Evolutionary conservation across 2,329 filamentous ascomycete species (phyloP).

Genomic region (Chrysoporthe puriensis): DNA sequence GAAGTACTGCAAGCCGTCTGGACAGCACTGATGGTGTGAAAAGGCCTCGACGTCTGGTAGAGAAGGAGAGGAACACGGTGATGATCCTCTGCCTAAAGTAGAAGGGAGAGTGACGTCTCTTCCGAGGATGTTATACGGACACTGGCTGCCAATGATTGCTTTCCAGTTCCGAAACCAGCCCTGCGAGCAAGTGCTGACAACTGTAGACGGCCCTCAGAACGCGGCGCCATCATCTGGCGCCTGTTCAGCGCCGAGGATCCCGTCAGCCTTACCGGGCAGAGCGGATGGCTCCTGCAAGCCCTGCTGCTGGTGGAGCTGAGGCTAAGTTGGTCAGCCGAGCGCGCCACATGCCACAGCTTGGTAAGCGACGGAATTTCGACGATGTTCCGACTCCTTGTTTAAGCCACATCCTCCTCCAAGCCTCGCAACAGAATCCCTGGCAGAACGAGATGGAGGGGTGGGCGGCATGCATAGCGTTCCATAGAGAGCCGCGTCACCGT

Average conservation of each 20-base stretch:
- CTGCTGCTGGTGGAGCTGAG: background rate
- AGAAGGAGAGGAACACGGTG: no score
- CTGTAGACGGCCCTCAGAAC: background rate
- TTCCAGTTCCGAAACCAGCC: background rate
- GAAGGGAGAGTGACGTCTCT: background rate
- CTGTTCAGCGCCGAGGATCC: background rate
- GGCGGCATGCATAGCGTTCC: slow-evolving; percentile 7
- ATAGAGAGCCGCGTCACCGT: slow-evolving; percentile 11
- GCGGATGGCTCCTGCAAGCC: background rate
- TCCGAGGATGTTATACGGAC: background rate
- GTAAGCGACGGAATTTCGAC: background rate
- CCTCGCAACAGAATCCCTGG: background rate
- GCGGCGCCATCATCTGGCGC: background rate
- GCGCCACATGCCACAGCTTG: background rate
- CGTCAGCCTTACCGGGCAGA: background rate
- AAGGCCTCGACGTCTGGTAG: no score
- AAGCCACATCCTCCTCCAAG: background rate
- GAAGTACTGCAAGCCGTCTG: no score
- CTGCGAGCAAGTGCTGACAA: background rate
- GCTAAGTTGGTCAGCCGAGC: background rate
- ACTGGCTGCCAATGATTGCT: background rate
- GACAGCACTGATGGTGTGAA: no score
- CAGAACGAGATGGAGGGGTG: background rate
- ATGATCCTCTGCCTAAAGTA: background rate
- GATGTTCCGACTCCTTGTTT: background rate